These are phyloP conservation scores for Calonectria pauciramosa DNA, from an alignment of 2,329 filamentous ascomycete genomes.

Conservation along the genomic window DNA sequence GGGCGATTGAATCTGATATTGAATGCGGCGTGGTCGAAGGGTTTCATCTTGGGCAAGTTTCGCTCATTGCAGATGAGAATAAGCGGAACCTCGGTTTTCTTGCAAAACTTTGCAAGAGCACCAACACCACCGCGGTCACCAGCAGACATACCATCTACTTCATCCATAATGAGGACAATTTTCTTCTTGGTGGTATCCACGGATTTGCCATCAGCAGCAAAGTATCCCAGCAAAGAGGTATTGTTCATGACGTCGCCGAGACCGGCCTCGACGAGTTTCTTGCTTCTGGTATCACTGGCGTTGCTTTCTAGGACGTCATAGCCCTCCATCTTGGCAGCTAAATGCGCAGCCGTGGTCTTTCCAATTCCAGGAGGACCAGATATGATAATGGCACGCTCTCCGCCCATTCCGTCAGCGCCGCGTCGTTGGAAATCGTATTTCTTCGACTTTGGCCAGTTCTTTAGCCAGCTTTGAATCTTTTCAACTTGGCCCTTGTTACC, in stretches of 20 bases:
- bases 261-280: conserved; percentile 91
- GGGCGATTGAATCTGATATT: conserved; percentile 91
- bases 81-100: conserved; percentile 93
- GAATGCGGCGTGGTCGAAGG: conserved; percentile 88
- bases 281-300: conserved; percentile 94
- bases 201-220: conserved; percentile 84
- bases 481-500: conserved; percentile 94
- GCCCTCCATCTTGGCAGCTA: conserved; percentile 92
- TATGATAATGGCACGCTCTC: conserved; percentile 90
- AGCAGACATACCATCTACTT: conserved; percentile 98
- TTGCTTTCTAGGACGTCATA: conserved; percentile 97
- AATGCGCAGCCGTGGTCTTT: conserved; percentile 96
- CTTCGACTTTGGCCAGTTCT: conserved; percentile 82
- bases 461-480: conserved; percentile 89
- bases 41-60: conserved; percentile 95
- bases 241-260: conserved; percentile 94
- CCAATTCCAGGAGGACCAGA: conserved; percentile 96
- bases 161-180: conserved; percentile 97
- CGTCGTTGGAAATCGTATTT: conserved; percentile 86
- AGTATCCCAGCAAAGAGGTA: conserved; percentile 91
- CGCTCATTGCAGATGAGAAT: conserved; percentile 99
- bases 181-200: conserved; percentile 90
- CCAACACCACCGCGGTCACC: conserved; percentile 97
- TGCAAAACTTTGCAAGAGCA: conserved; percentile 93
- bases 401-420: conserved; percentile 87